Evolutionary conservation across 176 grass and related monocot species (phyloP).

Genomic region (Dendrocalamus sinicus): DNA sequence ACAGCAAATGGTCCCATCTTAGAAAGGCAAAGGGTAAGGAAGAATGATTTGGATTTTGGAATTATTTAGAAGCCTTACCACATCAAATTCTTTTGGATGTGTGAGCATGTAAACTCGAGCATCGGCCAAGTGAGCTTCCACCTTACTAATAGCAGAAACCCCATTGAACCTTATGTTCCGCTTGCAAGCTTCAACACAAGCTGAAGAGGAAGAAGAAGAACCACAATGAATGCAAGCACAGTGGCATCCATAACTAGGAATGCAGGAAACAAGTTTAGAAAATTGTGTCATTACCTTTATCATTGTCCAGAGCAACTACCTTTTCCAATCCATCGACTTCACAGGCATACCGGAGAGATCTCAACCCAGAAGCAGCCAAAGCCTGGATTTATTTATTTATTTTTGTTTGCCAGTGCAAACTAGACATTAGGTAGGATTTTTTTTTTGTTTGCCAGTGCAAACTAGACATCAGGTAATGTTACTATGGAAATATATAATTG

Average conservation of each 20-base stretch:
- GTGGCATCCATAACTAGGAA: neutral
- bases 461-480: conserved; percentile 24
- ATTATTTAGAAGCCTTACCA: conserved; percentile 60
- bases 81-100: conserved; percentile 98
- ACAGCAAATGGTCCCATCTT: neutral
- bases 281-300: conserved; percentile 64
- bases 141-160: conserved; percentile 66
- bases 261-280: conserved; percentile 20
- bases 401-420: too few relatives aligned
- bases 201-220: conserved; percentile 53
- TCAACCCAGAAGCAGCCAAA: conserved; percentile 90
- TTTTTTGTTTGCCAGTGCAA: neutral
- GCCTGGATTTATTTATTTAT: conserved; percentile 55
- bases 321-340: conserved; percentile 81
- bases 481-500: conserved; percentile 21
- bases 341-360: conserved; percentile 82
- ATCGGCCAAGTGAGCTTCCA: conserved; percentile 92
- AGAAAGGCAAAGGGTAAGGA: conserved; percentile 8
- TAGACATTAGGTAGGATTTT: too few relatives aligned
- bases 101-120: conserved; percentile 97
- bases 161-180: conserved; percentile 94
- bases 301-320: conserved; percentile 89
- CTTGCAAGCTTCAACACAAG: conserved; percentile 88
- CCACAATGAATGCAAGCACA: conserved; percentile 27
- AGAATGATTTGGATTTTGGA: neutral